These are phyloP conservation scores for Fusarium sp. DNA, from an alignment of 2,329 filamentous ascomycete species.

Conservation along the genomic window DNA sequence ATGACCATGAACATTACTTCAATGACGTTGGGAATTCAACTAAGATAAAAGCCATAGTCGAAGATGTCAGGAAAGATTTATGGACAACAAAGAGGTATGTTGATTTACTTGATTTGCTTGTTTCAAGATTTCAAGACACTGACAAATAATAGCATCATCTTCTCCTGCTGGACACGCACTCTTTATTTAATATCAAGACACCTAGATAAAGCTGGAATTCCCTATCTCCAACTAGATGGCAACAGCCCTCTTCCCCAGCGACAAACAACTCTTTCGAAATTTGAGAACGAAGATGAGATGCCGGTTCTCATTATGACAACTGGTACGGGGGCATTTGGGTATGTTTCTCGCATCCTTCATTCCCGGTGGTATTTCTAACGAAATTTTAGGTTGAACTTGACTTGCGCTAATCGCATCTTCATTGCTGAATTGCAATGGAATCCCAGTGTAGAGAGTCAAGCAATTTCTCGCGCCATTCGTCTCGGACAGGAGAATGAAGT, in stretches of 20 bases:
- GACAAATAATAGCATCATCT: conserved; percentile 56
- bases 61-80: conserved; percentile 4
- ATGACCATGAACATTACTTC: conserved; percentile 15
- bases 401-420: conserved; percentile 63
- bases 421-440: conserved; percentile 71
- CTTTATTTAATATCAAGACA: conserved; percentile 56
- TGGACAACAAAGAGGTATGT: conserved; percentile 11
- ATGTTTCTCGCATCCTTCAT: background rate
- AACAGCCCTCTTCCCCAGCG: conserved; percentile 55
- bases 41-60: background rate
- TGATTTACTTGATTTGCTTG: no score
- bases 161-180: conserved; percentile 63
- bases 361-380: fast-evolving
- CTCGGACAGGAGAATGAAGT: conserved; percentile 63
- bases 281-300: conserved; percentile 47
- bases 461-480: conserved; percentile 63
- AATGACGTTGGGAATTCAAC: background rate
- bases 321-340: conserved; percentile 67
- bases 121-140: no score
- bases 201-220: conserved; percentile 48
- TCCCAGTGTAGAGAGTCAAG: conserved; percentile 66
- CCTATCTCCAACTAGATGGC: conserved; percentile 61
- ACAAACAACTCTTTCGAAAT: conserved; percentile 57
- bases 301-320: conserved; percentile 67
- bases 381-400: conserved; percentile 60